phyloP scores from a whole-genome alignment of 345 rosid genomes.

The Mallotus nudiflorus region DNA sequence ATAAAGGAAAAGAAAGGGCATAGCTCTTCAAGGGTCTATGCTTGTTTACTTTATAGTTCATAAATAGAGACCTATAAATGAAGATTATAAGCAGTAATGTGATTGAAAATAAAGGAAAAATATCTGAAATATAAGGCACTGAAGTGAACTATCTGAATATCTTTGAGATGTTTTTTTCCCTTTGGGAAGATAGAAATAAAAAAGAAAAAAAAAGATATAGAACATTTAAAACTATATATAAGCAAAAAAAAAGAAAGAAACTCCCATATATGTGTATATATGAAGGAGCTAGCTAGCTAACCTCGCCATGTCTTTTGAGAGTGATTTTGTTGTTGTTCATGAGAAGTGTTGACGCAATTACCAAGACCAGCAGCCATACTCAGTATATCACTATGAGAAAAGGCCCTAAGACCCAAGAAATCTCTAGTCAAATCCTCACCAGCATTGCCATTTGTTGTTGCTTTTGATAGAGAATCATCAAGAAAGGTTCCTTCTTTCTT shows the following conservation, averaged over 20 bases:
- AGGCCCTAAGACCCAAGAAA: conserved; percentile 74
- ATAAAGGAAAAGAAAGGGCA: too few relatives aligned
- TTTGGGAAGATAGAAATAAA: conserved; percentile 30
- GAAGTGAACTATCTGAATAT: conserved; percentile 16
- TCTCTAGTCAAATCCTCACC: conserved; percentile 77
- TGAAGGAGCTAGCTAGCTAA: conserved; percentile 28
- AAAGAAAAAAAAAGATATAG: conserved; percentile 3
- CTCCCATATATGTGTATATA: too few relatives aligned
- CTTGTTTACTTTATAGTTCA: not conserved
- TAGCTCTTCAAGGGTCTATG: too few relatives aligned
- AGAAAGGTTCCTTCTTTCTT: conserved; percentile 28
- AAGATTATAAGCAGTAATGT: not conserved
- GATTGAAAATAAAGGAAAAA: not conserved
- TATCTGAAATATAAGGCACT: conserved; percentile 6
- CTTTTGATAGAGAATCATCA: conserved; percentile 15
- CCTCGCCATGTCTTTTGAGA: conserved; percentile 68
- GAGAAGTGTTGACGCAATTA: conserved; percentile 47
- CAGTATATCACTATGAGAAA: conserved; percentile 72
- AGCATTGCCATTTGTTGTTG: conserved; percentile 20
- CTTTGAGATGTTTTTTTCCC: conserved; percentile 33
- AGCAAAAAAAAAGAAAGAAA: not conserved
- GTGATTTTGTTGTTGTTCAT: conserved; percentile 40
- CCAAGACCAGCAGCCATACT: conserved; percentile 67
- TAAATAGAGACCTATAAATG: not conserved
- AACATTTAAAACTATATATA: conserved; percentile 1